phyloP scores from a whole-genome alignment of 208 protist genomes.

The Jaenimonas drosophilae region DNA sequence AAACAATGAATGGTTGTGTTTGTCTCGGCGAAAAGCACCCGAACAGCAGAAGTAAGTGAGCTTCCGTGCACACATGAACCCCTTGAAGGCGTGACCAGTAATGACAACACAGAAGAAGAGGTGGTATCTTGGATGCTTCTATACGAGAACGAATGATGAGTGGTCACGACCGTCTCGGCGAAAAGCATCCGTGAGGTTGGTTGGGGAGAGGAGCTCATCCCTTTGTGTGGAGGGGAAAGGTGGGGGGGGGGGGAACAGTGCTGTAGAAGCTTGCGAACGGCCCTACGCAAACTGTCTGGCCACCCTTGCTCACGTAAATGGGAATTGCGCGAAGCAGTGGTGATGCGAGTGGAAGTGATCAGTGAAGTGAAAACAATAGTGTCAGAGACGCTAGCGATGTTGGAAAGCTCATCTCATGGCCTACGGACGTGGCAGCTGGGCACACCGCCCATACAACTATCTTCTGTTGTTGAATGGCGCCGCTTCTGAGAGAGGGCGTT shows the following conservation, averaged over 20 bases:
- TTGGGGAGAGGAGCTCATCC: too few species aligned
- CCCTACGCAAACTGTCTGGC: too few species aligned
- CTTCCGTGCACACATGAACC: not conserved
- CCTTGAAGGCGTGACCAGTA: not conserved
- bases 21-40: constrained; percentile 4
- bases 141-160: not conserved
- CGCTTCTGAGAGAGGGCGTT: too few species aligned
- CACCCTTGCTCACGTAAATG: too few species aligned
- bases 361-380: not conserved
- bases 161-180: not conserved
- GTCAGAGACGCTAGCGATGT: not conserved
- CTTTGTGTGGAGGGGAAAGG: too few species aligned
- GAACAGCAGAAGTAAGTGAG: not conserved
- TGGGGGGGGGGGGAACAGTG: too few species aligned
- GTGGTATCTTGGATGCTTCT: constrained; percentile 3
- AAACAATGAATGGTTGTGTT: not conserved
- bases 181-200: constrained; percentile 11
- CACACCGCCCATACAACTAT: too few species aligned
- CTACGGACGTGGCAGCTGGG: too few species aligned
- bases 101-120: not conserved
- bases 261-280: too few species aligned
- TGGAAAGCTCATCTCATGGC: not conserved
- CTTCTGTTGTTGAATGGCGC: too few species aligned
- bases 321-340: too few species aligned
- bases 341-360: not conserved